These are phyloP conservation scores for Talinum fruticosum DNA, from an alignment of 148 eudicot genomes.

Conservation along the genomic window DNA sequence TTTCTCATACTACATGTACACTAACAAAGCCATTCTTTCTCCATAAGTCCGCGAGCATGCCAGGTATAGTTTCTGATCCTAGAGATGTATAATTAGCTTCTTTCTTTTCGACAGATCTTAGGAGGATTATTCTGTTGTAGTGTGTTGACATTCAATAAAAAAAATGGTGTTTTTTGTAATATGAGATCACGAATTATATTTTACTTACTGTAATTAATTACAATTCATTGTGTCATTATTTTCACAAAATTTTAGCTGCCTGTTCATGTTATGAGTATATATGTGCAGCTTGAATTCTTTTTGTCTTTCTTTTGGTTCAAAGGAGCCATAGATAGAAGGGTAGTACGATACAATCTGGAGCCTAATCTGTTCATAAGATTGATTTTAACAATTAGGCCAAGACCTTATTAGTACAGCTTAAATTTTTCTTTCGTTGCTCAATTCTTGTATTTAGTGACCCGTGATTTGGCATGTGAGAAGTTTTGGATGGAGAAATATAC, in stretches of 20 bases:
- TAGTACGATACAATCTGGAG: too few species aligned
- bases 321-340: too few species aligned
- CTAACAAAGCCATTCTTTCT: slow-evolving; percentile 27
- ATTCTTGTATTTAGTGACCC: too few species aligned
- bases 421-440: too few species aligned
- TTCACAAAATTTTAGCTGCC: background rate
- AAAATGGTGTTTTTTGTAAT: background rate
- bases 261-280: background rate
- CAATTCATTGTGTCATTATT: background rate
- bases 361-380: too few species aligned
- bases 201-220: slow-evolving; percentile 4
- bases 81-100: slow-evolving; percentile 20
- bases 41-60: slow-evolving; percentile 13
- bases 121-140: background rate
- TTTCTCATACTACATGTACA: slow-evolving; percentile 17
- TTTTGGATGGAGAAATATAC: too few species aligned
- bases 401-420: too few species aligned
- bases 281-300: background rate
- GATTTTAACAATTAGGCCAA: too few species aligned
- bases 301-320: too few species aligned
- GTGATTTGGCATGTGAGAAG: too few species aligned
- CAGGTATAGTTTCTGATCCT: slow-evolving; percentile 15
- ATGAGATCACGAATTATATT: background rate
- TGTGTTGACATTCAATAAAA: slow-evolving; percentile 18
- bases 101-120: background rate